Evolutionary conservation across 768 basidiomycete genomes (phyloP), one percentile per base, ranked within the genome.

Genomic region (Russula foetens): DNA sequence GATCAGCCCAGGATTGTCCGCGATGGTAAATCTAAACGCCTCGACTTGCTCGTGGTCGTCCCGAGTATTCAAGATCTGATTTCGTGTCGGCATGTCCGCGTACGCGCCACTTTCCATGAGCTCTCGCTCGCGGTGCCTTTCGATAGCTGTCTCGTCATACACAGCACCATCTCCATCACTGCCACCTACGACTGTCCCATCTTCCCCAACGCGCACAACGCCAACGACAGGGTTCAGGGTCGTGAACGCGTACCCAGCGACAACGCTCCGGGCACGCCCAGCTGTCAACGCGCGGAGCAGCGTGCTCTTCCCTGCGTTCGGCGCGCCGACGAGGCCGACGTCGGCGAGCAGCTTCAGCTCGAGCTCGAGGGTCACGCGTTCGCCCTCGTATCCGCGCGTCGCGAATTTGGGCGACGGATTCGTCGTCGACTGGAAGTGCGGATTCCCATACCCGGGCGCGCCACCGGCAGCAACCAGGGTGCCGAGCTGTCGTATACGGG

Each of bases 1-100:
- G 58, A 98, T 85, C 47, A 98, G 84, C 8, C 97, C 97, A 0
- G 97, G 97, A 69, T 98, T 98, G 74, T 99, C 97, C 39, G 94
- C 91, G 65, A 99, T 85, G 15, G 93, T 97, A 77, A 98, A 97
- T 11, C 97, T 83, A 71, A 92, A 87, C 5, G 77, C 74, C 72
- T 98, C 95, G 15, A 71, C 56, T 12, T 72, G 68, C 39, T 66
- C 53, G 24, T 71, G 60, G 1, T 66, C 63, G 46, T 66, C 60
- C 35, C n/a, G 39, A 11, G 4, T 14, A 24, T 24, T 21, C 50
- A 26, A 29, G 8, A 54, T 61, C 66, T 83, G 78, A 63, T 85
- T 84, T 23, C 81, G 75, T 1, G 83, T 83, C 19, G 72, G 71
- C 19, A 79, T 72, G 57, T 75, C 72, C 7, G 83, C 81, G 61